Conservation (phyloP, 306 rosid genomes). For the Carpinus viminea region DNA sequence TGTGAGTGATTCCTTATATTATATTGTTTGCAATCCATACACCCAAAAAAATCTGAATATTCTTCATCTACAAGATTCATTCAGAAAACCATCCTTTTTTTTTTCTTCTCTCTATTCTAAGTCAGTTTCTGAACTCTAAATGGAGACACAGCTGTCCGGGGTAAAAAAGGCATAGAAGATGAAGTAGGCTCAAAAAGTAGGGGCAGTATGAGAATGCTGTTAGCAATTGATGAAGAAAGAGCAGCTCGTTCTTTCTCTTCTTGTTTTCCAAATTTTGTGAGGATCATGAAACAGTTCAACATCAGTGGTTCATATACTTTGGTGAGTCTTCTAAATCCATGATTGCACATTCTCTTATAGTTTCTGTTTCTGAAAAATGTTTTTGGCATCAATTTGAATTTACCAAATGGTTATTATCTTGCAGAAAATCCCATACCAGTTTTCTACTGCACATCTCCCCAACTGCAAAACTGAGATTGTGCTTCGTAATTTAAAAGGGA, state of each 20-base stretch:
- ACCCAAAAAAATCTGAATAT: background rate
- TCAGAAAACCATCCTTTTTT: background rate
- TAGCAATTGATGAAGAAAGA: slow-evolving; percentile 75
- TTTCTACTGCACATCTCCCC: slow-evolving; percentile 81
- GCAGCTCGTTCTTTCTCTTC: slow-evolving; percentile 76
- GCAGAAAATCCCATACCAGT: slow-evolving; percentile 89
- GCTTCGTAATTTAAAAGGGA: slow-evolving; percentile 69
- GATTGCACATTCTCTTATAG: background rate
- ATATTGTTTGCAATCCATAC: background rate
- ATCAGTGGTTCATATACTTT: slow-evolving; percentile 85
- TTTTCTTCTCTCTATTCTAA: background rate
- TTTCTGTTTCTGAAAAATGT: background rate
- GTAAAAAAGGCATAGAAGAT: slow-evolving; percentile 60
- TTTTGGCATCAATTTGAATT: slow-evolving; percentile 17
- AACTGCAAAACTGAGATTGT: slow-evolving; percentile 68
- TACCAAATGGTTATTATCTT: slow-evolving; percentile 27
- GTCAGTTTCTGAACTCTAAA: slow-evolving; percentile 39
- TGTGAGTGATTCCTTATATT: background rate
- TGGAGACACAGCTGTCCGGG: slow-evolving; percentile 51
- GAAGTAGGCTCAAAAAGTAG: slow-evolving; percentile 56
- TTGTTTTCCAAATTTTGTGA: slow-evolving; percentile 79
- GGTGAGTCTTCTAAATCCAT: slow-evolving; percentile 51
- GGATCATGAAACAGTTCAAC: slow-evolving; percentile 91
- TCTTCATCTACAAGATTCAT: background rate
- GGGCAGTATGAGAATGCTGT: slow-evolving; percentile 71